phyloP scores from a whole-genome alignment of 2,329 filamentous ascomycete species.

The Fusarium subglutinans region DNA sequence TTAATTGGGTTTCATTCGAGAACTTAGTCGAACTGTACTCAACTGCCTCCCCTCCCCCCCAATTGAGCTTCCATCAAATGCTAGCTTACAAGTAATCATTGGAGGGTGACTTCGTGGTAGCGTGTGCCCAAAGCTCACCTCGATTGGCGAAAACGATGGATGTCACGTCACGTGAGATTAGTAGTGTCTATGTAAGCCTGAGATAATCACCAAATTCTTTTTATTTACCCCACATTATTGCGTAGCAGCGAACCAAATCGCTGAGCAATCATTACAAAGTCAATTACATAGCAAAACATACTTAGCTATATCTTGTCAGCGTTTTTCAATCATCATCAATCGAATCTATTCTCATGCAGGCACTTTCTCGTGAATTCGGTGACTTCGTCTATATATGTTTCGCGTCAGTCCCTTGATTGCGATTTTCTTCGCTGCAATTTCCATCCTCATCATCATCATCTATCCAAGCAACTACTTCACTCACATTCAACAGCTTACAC shows the following conservation, averaged over 20 bases:
- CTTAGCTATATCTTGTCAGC: constrained; percentile 41
- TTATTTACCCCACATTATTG: background rate
- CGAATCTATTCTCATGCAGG: constrained; percentile 14
- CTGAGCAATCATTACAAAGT: constrained; percentile 40
- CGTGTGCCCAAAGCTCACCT: background rate
- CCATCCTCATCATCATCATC: constrained; percentile 50
- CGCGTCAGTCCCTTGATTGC: constrained; percentile 46
- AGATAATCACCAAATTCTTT: constrained; percentile 26
- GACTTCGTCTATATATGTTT: constrained; percentile 51
- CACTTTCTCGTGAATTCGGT: constrained; percentile 42
- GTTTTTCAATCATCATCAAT: constrained; percentile 39
- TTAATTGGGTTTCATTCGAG: background rate
- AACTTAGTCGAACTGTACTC: background rate
- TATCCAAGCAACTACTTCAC: constrained; percentile 40
- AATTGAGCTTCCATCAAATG: constrained; percentile 6
- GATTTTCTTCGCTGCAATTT: constrained; percentile 50
- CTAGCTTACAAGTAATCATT: background rate
- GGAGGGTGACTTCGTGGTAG: background rate
- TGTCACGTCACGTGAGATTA: constrained; percentile 22
- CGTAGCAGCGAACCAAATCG: constrained; percentile 27
- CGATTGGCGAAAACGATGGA: background rate
- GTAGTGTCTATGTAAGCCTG: constrained; percentile 28
- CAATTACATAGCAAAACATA: constrained; percentile 6
- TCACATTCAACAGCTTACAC: constrained; percentile 35
- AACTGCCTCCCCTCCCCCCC: background rate